Evolutionary conservation across 1,284 basidiomycete genomes (phyloP).

Genomic region (Pseudomicrostroma phylloplanum): DNA sequence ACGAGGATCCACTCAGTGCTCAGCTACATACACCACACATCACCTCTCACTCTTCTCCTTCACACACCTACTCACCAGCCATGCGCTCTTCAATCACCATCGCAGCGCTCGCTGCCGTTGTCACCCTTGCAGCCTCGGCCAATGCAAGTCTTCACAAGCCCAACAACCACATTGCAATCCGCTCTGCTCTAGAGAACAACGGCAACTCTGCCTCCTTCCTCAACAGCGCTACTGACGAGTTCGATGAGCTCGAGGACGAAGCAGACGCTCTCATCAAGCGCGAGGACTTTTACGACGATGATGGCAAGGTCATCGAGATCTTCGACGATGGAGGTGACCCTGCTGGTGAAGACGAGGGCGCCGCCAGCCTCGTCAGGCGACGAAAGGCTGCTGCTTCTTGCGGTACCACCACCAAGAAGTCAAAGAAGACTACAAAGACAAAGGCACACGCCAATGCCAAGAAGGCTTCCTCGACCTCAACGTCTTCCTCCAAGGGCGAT

Average conservation of each 20-base stretch:
- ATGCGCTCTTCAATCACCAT: not conserved
- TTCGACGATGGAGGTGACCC: slow-evolving; percentile 38
- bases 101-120: not conserved
- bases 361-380: slow-evolving; percentile 16
- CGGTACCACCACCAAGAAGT: slow-evolving; percentile 23
- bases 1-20: too few relatives aligned
- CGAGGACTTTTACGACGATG: slow-evolving; percentile 23
- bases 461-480: not conserved
- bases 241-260: not conserved
- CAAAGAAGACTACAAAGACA: slow-evolving; percentile 15
- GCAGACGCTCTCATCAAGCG: not conserved
- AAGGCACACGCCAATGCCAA: not conserved
- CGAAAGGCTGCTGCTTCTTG: slow-evolving; percentile 19
- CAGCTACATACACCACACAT: too few relatives aligned
- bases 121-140: not conserved
- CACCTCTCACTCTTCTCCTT: too few relatives aligned
- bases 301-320: slow-evolving; percentile 26
- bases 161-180: not conserved
- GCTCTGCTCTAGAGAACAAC: not conserved
- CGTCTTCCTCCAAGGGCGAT: slow-evolving; percentile 13
- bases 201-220: not conserved
- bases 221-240: not conserved
- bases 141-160: not conserved
- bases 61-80: not conserved
- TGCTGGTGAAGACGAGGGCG: slow-evolving; percentile 27